A percentile compares a stretch with the other conserved stretches of the same genome.
Evolutionary conservation across 2,329 filamentous ascomycete genomes (phyloP).

Genomic region (Nothopassalora personata): DNA sequence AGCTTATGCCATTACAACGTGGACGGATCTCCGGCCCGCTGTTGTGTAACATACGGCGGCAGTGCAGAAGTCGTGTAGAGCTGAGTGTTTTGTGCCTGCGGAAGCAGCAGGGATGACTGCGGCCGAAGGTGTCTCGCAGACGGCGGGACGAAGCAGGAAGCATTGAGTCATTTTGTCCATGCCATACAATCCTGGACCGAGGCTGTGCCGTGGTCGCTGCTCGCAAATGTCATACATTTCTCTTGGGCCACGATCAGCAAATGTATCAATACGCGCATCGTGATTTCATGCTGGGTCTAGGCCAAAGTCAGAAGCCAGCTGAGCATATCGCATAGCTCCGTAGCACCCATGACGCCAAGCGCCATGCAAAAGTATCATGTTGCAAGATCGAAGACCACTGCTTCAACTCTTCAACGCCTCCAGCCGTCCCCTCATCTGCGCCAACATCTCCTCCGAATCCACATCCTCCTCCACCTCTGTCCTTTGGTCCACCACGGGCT

Average conservation of each 20-base stretch:
- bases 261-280: not conserved
- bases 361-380: not conserved
- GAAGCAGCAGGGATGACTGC: too few species aligned
- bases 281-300: not conserved
- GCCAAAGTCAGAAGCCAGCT: not conserved
- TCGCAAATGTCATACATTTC: not conserved
- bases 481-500: constrained; percentile 46
- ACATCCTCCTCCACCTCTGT: constrained; percentile 65
- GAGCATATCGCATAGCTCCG: not conserved
- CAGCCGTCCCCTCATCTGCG: constrained; percentile 86
- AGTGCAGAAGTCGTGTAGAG: too few species aligned
- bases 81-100: too few species aligned
- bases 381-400: not conserved
- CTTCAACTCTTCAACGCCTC: constrained; percentile 79
- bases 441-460: constrained; percentile 82
- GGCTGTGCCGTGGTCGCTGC: not conserved
- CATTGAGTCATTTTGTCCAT: too few species aligned
- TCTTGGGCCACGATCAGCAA: not conserved
- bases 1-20: too few species aligned
- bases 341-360: not conserved
- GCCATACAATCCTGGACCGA: too few species aligned
- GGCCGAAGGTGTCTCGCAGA: too few species aligned
- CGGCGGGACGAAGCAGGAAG: too few species aligned
- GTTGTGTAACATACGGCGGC: too few species aligned
- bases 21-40: too few species aligned